Conservation (phyloP, 176 grass and related monocot species). For the Poa annua region DNA sequence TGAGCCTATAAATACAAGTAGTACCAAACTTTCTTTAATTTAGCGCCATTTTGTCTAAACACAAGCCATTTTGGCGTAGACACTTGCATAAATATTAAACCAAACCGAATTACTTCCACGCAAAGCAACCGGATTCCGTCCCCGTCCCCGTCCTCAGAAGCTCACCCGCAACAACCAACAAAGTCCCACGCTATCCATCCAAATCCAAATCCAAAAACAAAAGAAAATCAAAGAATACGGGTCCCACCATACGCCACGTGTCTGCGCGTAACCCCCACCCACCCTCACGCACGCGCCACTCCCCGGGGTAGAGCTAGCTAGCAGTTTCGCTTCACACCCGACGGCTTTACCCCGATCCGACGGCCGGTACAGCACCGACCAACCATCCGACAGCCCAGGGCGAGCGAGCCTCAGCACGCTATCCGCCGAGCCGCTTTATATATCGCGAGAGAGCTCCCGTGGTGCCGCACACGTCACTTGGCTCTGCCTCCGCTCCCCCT, state of each 20-base stretch:
- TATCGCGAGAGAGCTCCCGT: neutral
- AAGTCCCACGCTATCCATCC: neutral
- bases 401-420: neutral
- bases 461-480: constrained; percentile 12
- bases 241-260: neutral
- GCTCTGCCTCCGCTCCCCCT: neutral
- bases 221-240: neutral
- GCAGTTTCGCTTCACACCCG: constrained; percentile 16
- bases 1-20: too few species aligned
- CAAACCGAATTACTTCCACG: neutral
- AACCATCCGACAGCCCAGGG: neutral
- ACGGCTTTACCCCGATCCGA: constrained; percentile 38
- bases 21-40: neutral
- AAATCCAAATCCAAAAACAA: neutral
- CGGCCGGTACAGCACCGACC: accelerated
- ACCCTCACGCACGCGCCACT: neutral
- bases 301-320: neutral
- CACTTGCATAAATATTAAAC: neutral
- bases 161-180: neutral
- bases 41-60: neutral
- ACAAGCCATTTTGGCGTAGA: too few species aligned
- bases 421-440: constrained; percentile 29
- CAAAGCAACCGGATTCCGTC: neutral
- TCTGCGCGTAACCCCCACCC: neutral
- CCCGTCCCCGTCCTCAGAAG: neutral